Evolutionary conservation across 192 early-diverging fungal species (phyloP).

Genomic region (Gamsiella multidivaricata): DNA sequence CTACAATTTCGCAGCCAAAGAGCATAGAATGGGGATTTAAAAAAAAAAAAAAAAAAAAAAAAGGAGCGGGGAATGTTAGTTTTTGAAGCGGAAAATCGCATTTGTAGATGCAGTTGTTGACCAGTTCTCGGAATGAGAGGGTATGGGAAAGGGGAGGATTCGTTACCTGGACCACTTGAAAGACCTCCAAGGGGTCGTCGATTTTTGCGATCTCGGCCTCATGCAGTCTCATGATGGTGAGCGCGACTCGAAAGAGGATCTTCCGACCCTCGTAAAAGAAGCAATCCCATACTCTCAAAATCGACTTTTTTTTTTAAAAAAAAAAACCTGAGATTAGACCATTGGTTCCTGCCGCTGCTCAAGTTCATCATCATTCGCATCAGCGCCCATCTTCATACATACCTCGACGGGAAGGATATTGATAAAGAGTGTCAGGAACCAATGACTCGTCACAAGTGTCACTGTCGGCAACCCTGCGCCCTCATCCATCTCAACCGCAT

Average conservation of each 20-base stretch:
- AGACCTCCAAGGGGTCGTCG: slow-evolving; percentile 69
- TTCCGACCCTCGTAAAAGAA: slow-evolving; percentile 81
- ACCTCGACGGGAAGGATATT: slow-evolving; percentile 81
- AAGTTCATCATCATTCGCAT: no score
- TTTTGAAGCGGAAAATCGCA: no score
- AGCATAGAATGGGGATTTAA: no score
- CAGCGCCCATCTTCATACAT: not conserved
- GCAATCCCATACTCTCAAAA: slow-evolving; percentile 84
- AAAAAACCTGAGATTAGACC: no score
- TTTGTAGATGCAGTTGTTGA: no score
- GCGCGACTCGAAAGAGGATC: slow-evolving; percentile 77
- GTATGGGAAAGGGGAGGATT: not conserved
- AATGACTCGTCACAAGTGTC: slow-evolving; percentile 81
- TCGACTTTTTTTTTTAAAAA: slow-evolving; percentile 64
- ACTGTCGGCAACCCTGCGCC: slow-evolving; percentile 71
- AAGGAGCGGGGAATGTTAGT: no score
- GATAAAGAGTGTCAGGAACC: slow-evolving; percentile 86
- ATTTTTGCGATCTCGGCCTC: slow-evolving; percentile 68
- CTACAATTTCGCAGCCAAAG: slow-evolving; percentile 39
- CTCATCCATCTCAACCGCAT: slow-evolving; percentile 60
- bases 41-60: no score
- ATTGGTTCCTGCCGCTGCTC: no score
- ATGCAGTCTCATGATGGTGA: slow-evolving; percentile 78
- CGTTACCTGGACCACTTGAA: slow-evolving; percentile 66
- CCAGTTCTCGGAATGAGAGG: no score